Evolutionary conservation across 208 protist species (phyloP).

Genomic region (Crithidia brevicula): DNA sequence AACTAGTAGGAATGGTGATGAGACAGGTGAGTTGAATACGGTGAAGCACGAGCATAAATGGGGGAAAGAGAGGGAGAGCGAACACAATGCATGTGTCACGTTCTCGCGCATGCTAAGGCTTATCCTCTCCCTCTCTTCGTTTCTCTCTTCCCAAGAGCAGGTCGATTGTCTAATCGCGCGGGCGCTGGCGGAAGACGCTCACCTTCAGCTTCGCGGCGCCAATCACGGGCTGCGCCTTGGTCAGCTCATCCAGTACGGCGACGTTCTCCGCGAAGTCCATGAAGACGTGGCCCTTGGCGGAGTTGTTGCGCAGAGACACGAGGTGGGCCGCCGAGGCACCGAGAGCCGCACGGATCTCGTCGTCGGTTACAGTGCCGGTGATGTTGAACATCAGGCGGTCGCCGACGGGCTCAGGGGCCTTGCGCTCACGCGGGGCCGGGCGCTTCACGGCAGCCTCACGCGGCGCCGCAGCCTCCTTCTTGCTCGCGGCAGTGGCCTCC

Average conservation of each 20-base stretch:
- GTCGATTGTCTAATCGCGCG: conserved; percentile 39
- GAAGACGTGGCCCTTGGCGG: conserved; percentile 75
- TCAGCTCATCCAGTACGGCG: conserved; percentile 60
- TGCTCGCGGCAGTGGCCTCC: conserved; percentile 25
- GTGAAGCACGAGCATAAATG: no score
- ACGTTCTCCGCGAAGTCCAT: conserved; percentile 85
- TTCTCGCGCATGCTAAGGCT: not conserved
- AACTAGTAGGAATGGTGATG: no score
- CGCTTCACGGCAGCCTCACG: conserved; percentile 23
- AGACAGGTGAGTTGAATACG: no score
- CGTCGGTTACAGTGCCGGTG: conserved; percentile 66
- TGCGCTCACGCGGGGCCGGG: conserved; percentile 40
- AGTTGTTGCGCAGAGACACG: conserved; percentile 88
- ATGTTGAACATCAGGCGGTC: conserved; percentile 90
- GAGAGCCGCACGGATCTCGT: conserved; percentile 77
- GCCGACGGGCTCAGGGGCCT: conserved; percentile 51
- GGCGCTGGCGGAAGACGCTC: conserved; percentile 76
- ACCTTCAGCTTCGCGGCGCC: conserved; percentile 63
- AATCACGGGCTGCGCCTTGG: conserved; percentile 46
- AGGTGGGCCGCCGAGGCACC: conserved; percentile 56
- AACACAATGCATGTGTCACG: not conserved
- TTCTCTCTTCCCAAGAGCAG: not conserved
- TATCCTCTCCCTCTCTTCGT: not conserved
- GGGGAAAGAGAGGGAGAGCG: no score
- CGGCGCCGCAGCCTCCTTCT: conserved; percentile 18